A percentile compares a stretch with the other conserved stretches of the same genome.
Conservation (phyloP, 495 filamentous ascomycete species). For the Penicillium daleae region DNA sequence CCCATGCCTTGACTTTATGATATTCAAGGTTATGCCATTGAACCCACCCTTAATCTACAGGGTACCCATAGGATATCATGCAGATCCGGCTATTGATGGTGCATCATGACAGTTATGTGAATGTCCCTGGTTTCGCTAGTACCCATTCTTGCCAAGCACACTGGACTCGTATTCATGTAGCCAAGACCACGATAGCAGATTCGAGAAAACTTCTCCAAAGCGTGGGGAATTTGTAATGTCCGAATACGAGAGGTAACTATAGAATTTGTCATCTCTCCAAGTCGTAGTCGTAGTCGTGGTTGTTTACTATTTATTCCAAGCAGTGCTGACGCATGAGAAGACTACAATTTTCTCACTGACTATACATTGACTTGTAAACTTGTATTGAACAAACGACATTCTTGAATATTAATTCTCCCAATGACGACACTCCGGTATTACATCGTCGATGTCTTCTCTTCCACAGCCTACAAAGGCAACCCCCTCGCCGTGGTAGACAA, state of each 20-base stretch:
- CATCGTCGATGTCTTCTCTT: not conserved
- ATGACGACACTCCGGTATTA: not conserved
- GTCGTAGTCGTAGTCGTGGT: not conserved
- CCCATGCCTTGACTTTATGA: too few relatives aligned
- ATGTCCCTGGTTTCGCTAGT: not conserved
- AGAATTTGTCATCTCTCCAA: not conserved
- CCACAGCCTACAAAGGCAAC: slow-evolving; percentile 2
- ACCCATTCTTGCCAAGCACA: not conserved
- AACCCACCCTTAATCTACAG: too few relatives aligned
- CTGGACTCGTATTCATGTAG: not conserved
- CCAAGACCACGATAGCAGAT: not conserved
- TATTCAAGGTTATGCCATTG: too few relatives aligned
- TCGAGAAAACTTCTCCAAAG: not conserved
- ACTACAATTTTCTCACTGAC: not conserved
- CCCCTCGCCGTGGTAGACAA: slow-evolving; percentile 17
- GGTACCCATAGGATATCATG: too few relatives aligned
- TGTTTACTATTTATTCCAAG: not conserved
- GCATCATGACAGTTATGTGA: too few relatives aligned
- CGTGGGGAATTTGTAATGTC: not conserved
- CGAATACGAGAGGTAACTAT: not conserved
- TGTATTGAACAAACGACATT: not conserved
- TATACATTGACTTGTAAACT: not conserved
- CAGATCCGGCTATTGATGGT: too few relatives aligned
- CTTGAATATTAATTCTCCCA: not conserved
- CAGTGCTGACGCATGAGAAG: not conserved